Percentiles rank a stretch among this genome's conserved stretches.
phyloP scores from a whole-genome alignment of 805 yeast genomes.

The Wickerhamomyces silvicola region DNA sequence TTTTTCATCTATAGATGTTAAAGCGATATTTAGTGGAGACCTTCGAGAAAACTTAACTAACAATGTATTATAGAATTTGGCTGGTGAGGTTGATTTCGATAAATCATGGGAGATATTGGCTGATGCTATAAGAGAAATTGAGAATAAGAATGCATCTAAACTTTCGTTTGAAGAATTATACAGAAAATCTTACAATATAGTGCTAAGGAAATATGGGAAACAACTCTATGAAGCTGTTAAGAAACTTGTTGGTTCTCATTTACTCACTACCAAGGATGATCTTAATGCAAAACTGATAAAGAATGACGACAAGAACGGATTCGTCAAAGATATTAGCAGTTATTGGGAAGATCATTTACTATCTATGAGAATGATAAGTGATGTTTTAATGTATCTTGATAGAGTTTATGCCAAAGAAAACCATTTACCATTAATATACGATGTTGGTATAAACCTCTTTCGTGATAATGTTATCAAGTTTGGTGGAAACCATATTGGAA shows the following conservation, averaged over 20 bases:
- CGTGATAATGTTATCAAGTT: constrained; percentile 51
- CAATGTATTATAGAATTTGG: constrained; percentile 18
- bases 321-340: constrained; percentile 29
- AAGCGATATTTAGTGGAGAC: too few relatives aligned
- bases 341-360: constrained; percentile 67
- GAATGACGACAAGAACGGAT: constrained; percentile 17
- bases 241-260: constrained; percentile 38
- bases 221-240: constrained; percentile 57
- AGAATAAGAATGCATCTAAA: constrained; percentile 61
- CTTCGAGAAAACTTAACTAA: too few relatives aligned
- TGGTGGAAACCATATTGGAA: constrained; percentile 45
- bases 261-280: constrained; percentile 25
- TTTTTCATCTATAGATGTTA: too few relatives aligned
- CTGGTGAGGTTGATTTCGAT: constrained; percentile 47
- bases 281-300: constrained; percentile 13
- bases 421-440: constrained; percentile 59
- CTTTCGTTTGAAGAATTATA: constrained; percentile 80
- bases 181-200: constrained; percentile 70
- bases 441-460: constrained; percentile 65
- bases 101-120: constrained; percentile 60
- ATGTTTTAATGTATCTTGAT: constrained; percentile 80
- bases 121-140: constrained; percentile 67
- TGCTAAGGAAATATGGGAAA: constrained; percentile 62
- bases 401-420: constrained; percentile 74
- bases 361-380: constrained; percentile 73